phyloP scores from a whole-genome alignment of 2,329 filamentous ascomycete species.

The Didymella pomorum region DNA sequence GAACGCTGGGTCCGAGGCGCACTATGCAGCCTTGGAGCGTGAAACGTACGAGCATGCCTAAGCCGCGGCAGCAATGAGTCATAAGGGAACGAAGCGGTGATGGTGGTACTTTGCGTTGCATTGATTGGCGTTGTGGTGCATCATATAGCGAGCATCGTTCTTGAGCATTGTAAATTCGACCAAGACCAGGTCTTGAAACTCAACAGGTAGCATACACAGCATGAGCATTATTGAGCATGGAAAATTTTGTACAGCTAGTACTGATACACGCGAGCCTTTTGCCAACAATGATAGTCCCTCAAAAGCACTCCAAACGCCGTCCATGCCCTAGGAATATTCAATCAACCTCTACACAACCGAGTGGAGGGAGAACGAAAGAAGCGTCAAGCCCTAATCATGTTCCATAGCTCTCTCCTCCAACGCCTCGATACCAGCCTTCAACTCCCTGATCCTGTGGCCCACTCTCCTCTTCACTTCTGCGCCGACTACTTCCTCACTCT shows the following conservation, averaged over 20 bases:
- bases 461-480: slow-evolving; percentile 22
- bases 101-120: background rate
- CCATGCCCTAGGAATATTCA: background rate
- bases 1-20: slow-evolving; percentile 60
- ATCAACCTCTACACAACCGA: background rate
- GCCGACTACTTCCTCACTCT: slow-evolving; percentile 13
- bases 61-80: slow-evolving; percentile 30
- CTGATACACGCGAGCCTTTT: slow-evolving; percentile 1
- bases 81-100: background rate
- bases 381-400: slow-evolving; percentile 53
- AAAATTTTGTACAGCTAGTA: slow-evolving; percentile 10
- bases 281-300: background rate
- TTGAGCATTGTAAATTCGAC: background rate
- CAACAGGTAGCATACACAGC: background rate
- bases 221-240: too few species aligned
- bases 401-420: slow-evolving; percentile 61
- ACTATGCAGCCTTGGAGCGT: slow-evolving; percentile 61
- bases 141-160: background rate
- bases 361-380: background rate
- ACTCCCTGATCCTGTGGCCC: slow-evolving; percentile 58
- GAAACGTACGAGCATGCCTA: slow-evolving; percentile 45
- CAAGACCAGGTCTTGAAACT: background rate
- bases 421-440: slow-evolving; percentile 60
- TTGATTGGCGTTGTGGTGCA: slow-evolving; percentile 2
- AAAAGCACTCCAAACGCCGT: slow-evolving; percentile 7